Base-by-base conservation (phyloP, 2,329 filamentous ascomycete genomes). In the Beauveria sp. region DNA sequence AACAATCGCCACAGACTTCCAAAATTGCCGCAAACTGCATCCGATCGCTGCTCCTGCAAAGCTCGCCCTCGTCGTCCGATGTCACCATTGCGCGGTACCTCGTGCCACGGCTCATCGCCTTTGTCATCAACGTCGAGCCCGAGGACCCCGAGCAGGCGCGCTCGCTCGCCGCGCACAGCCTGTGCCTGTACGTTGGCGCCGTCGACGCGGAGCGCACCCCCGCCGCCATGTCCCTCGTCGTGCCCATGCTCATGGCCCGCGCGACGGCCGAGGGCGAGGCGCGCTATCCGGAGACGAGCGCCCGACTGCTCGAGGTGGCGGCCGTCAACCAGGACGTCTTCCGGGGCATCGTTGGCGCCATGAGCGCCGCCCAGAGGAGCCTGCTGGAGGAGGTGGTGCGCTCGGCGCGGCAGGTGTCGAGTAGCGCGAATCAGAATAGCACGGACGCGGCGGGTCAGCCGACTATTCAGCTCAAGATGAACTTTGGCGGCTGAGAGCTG, bases 401-500 rank as follows among this genome's bases (percentile, higher is more conserved):
- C 72, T 84, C 82, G 26, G 87, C 87, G 57, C 77, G 83, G 67
- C 77, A 81, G 67, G 72, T 70, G 73, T 73, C 60, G 68, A 70
- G 73, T 66, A 76, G 72, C 68, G 67, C 69, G 66, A 71, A 70
- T 70, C 76, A 78, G 67, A 73, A 71, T 60, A 68, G 63, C 3
- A 69, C 75, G 49, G 75, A 74, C 56, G 79, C 76, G 62, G 76
- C 79, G 62, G 82, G 77, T 30, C 85, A 85, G 73, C 95, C 95
- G 14, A 95, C 80, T 65, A 99, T 99, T 80, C 91, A 91, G 59
- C 75, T 99, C 70, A 95, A 96, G 81, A 96, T 98, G 90, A 82
- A 96, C 73, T 98, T 99, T 81, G 85, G 85, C 5, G 76, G 77
- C 49, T 73, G 24, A 6, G 18, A 38, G 16, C 34, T 58, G 20